Evolutionary conservation across 148 eudicot species (phyloP), one percentile per base, ranked within the genome.

Genomic region (Mesembryanthemum crystallinum): DNA sequence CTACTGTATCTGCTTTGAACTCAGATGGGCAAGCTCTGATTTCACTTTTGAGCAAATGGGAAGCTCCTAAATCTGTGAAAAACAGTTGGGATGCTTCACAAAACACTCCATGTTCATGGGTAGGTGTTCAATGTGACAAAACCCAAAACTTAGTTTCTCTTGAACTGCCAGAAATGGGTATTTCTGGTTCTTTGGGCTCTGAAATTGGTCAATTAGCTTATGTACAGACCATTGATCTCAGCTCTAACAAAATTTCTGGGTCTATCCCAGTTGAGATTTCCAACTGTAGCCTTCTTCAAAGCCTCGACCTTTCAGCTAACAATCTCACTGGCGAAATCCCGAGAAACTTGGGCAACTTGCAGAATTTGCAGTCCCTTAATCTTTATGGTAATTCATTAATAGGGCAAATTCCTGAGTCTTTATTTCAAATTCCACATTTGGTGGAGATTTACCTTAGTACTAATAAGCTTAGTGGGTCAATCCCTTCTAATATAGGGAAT

Each of bases 391-490:
- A 43, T 43, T 43, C 49, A 43, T 43, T 43, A 43, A 43, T 43
- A 1, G 49, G 49, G 49, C 49, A 43, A 3, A 43, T 43, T 43
- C 10, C 49, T 9, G 49, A 43, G 49, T 43, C 49, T 11, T 43
- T 43, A 10, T 43, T 43, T 43, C 49, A 43, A 10, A 43, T 43
- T 43, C 49, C 86, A 20, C 75, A 27, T 39, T 64, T 83, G 60
- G 77, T 76, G 37, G 7, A 64, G 58, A 7, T 93, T 57, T 83
- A 59, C 68, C 79, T 93, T 24, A 43, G 43, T 35, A 7, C 5
- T 42, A 93, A 93, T 70, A 62, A 67, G 55, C 88, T 93, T 47
- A 89, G n/a, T 66, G 92, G 96, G 64, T 67, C 92, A 0, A 89
- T 93, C 51, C 92, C 93, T 5, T 71, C 83, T 1, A 80, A 24